Conservation (phyloP, 768 basidiomycete genomes). For the Panus rudis region DNA sequence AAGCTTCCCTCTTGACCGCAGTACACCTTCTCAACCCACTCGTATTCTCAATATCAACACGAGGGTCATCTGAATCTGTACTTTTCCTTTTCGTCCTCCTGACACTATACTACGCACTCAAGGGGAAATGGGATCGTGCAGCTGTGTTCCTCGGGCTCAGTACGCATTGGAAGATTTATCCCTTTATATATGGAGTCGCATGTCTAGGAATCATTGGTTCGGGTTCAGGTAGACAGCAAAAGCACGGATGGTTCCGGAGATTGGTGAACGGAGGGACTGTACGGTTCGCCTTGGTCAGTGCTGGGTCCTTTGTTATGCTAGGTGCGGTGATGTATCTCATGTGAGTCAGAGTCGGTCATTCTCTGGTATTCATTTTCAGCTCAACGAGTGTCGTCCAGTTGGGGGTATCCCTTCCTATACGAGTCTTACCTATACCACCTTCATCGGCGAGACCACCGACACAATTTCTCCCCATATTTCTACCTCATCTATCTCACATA, state of each 20-base stretch:
- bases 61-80: constrained; percentile 91
- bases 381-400: constrained; percentile 41
- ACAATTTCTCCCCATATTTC: constrained; percentile 98
- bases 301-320: constrained; percentile 56
- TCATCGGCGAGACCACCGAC: constrained; percentile 88
- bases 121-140: constrained; percentile 52
- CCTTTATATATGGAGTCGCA: constrained; percentile 82
- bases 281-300: constrained; percentile 65
- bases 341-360: constrained; percentile 40
- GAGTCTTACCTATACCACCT: constrained; percentile 94
- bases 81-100: constrained; percentile 74
- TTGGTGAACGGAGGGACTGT: constrained; percentile 46
- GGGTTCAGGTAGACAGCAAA: constrained; percentile 11
- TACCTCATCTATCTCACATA: constrained; percentile 90
- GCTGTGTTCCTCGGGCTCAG: constrained; percentile 74
- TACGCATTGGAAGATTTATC: constrained; percentile 97
- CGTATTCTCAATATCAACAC: constrained; percentile 92
- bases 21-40: constrained; percentile 90
- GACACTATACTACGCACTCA: constrained; percentile 55
- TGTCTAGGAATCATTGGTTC: constrained; percentile 51
- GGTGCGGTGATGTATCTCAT: constrained; percentile 64
- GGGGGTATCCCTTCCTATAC: constrained; percentile 89
- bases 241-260: constrained; percentile 29
- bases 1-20: constrained; percentile 53
- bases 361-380: neutral